These are phyloP conservation scores for Komagataella ulmi DNA, from an alignment of 805 yeast genomes.

Conservation along the genomic window DNA sequence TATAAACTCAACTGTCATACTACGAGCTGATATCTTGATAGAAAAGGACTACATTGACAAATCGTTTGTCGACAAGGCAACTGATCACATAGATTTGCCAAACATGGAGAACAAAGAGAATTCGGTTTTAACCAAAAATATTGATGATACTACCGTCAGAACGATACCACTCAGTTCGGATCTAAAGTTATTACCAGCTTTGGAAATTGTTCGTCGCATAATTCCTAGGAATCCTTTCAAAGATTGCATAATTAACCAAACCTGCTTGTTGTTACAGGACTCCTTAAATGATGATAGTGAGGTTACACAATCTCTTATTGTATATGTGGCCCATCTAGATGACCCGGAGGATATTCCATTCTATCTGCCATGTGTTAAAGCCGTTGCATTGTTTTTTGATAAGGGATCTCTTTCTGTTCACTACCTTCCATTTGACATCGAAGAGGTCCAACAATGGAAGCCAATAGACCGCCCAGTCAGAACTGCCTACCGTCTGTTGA, in stretches of 20 bases:
- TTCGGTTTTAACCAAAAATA: constrained; percentile 11
- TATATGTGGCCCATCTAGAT: constrained; percentile 68
- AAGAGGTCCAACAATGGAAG: constrained; percentile 13
- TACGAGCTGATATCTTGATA: constrained; percentile 72
- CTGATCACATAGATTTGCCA: constrained; percentile 7
- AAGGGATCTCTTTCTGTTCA: constrained; percentile 47
- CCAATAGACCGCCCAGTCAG: constrained; percentile 48
- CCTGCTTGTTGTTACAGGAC: constrained; percentile 44
- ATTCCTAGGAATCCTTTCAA: constrained; percentile 88
- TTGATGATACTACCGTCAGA: constrained; percentile 29
- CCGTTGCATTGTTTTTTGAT: constrained; percentile 56
- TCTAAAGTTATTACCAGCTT: constrained; percentile 19
- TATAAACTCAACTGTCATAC: constrained; percentile 80
- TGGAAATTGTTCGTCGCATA: constrained; percentile 63
- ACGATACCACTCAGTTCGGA: constrained; percentile 15
- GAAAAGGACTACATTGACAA: constrained; percentile 25
- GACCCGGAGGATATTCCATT: constrained; percentile 57
- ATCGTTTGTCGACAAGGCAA: constrained; percentile 6
- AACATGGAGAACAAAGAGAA: constrained; percentile 1
- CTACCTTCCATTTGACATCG: constrained; percentile 46
- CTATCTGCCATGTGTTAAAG: constrained; percentile 76
- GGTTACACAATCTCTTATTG: constrained; percentile 36
- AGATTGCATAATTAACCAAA: constrained; percentile 74
- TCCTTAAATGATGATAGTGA: constrained; percentile 9
- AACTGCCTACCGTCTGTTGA: constrained; percentile 67